Base-by-base conservation (phyloP, 2,329 filamentous ascomycete genomes). In the Alternaria sp. region DNA sequence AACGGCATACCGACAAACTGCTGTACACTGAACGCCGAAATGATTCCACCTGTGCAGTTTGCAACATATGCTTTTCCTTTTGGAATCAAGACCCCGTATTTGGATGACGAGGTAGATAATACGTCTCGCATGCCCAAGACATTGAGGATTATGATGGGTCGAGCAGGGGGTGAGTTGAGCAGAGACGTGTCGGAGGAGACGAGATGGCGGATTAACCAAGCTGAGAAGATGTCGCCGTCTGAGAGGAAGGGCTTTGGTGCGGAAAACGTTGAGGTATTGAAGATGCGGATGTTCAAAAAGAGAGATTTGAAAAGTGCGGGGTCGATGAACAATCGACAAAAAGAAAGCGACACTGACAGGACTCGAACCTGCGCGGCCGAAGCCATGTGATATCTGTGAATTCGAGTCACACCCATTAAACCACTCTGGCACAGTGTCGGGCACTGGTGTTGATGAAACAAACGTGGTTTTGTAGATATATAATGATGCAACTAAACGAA, bases 121-220 rank as follows among this genome's bases (percentile, higher is more conserved):
- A 75, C 8, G 11, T 68, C 61, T 43, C 73, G 73, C 63, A 74
- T 60, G 25, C 67, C 70, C 52, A 74, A 63, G 21, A 74, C 68
- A 49, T 76, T 78, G 55, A 73, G 54, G 36, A 74, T 23, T 7
- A 61, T 55, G 49, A 77, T 46, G 12, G 66, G 68, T 10, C 65
- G 68, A 2, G 28, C 11, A 12, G 46, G n/a, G 17, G 43, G 19
- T 19, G 59, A 54, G 19, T 51, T 13, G 11, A 50, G 25, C 7
- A 66, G 40, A 1, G 36, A 61, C 9, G 67, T 62, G n/a, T 66
- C 46, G 12, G 65, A 53, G 32, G 57, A 30, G 8, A 62, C 21
- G 12, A 66, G 44, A 17, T 68, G 66, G 19, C 61, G 68, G 3
- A 40, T 55, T 43, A 65, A 58, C 63, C 66, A 72, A 5, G 66